Evolutionary conservation across 2,329 filamentous ascomycete genomes (phyloP).

Genomic region (Hortaea sp.): DNA sequence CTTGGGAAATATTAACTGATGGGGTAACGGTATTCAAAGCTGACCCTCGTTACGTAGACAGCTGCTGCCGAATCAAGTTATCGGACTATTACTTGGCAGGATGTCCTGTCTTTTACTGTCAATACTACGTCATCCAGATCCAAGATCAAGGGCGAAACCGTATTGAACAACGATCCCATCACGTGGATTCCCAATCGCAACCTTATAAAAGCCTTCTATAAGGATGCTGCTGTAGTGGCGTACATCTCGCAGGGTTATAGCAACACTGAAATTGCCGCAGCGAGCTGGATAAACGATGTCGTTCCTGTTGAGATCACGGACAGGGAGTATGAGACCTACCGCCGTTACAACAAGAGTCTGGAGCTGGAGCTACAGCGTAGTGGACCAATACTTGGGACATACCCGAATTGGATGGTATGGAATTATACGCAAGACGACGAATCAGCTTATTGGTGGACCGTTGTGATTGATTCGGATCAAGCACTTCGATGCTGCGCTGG

Average conservation of each 20-base stretch:
- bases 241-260: slow-evolving; percentile 1
- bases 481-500: slow-evolving; percentile 6
- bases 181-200: slow-evolving; percentile 13
- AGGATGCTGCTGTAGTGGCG: slow-evolving; percentile 2
- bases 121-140: neutral
- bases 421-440: neutral
- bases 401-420: slow-evolving; percentile 1
- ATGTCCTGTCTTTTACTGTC: slow-evolving; percentile 1
- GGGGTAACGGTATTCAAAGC: too few relatives aligned
- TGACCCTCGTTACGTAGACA: too few relatives aligned
- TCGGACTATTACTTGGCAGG: neutral
- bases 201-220: slow-evolving; percentile 8
- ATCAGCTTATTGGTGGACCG: slow-evolving; percentile 2
- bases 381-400: slow-evolving; percentile 9
- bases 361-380: slow-evolving; percentile 8
- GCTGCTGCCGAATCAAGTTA: neutral
- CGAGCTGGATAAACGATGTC: neutral
- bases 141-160: neutral
- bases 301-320: neutral
- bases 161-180: neutral
- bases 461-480: slow-evolving; percentile 2
- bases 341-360: slow-evolving; percentile 7
- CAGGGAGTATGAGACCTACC: slow-evolving; percentile 2
- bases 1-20: too few relatives aligned
- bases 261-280: neutral